Evolutionary conservation across 225 moss, liverwort and hornwort genomes (phyloP).

Genomic region (Climacium dendroides): DNA sequence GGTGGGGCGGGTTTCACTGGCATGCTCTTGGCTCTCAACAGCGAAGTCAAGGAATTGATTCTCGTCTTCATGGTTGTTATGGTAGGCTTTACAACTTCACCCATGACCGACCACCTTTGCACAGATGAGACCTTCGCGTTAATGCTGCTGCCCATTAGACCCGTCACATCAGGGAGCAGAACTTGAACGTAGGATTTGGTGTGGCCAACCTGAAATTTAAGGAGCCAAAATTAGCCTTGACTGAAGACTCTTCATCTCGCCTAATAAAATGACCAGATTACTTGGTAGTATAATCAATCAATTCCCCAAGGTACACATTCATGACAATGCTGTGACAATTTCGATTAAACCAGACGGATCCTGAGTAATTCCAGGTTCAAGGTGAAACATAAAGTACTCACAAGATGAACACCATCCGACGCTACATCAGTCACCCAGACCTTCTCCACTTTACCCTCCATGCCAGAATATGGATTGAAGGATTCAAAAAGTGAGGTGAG

Average conservation of each 20-base stretch:
- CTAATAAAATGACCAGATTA: background rate
- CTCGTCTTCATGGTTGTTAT: conserved; percentile 5
- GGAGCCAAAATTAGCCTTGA: background rate
- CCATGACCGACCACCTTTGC: conserved; percentile 85
- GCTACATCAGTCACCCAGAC: conserved; percentile 87
- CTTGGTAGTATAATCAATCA: background rate
- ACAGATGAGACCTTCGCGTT: conserved; percentile 49
- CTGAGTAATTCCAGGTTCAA: background rate
- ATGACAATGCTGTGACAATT: background rate
- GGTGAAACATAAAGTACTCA: background rate
- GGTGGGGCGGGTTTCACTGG: background rate
- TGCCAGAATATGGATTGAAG: conserved; percentile 58
- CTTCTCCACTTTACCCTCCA: conserved; percentile 68
- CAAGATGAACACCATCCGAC: conserved; percentile 68
- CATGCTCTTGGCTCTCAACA: conserved; percentile 22
- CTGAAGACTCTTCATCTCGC: background rate
- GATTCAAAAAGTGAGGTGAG: conserved; percentile 70
- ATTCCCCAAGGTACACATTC: background rate
- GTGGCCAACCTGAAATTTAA: conserved; percentile 64
- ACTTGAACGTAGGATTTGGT: conserved; percentile 82
- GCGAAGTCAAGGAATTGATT: conserved; percentile 1
- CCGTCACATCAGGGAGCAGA: conserved; percentile 38
- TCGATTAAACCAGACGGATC: background rate
- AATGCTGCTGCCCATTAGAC: conserved; percentile 48
- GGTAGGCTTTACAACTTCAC: conserved; percentile 28